Conservation (phyloP, 495 filamentous ascomycete genomes). For the Parathielavia hyrcaniae region DNA sequence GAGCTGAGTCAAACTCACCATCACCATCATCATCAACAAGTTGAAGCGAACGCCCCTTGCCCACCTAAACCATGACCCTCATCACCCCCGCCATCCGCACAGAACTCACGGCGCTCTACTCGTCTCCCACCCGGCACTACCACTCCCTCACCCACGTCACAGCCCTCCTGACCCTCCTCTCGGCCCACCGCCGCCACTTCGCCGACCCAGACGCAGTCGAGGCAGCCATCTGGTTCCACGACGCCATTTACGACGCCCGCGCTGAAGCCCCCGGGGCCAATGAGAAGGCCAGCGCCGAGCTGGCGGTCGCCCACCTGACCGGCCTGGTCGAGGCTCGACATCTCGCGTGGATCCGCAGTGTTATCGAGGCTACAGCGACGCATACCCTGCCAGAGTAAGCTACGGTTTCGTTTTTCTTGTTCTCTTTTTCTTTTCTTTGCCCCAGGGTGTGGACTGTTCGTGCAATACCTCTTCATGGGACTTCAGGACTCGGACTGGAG, state of each 20-base stretch:
- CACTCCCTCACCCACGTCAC: conserved; percentile 18
- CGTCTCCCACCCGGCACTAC: conserved; percentile 9
- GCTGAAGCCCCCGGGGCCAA: conserved; percentile 5
- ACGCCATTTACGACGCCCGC: conserved; percentile 20
- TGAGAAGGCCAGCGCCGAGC: conserved; percentile 14
- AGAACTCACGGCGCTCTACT: neutral
- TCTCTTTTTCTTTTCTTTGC: too few relatives aligned
- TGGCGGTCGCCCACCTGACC: conserved; percentile 12
- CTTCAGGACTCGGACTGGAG: too few relatives aligned
- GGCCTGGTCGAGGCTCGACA: neutral
- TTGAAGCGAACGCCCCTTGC: neutral
- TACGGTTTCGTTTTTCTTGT: too few relatives aligned
- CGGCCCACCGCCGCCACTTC: conserved; percentile 2
- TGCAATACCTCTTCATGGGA: too few relatives aligned
- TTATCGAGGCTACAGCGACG: conserved; percentile 21
- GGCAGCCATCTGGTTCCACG: conserved; percentile 25
- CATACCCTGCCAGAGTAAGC: conserved; percentile 16
- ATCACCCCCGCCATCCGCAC: neutral
- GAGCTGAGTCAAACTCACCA: neutral
- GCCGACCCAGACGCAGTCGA: conserved; percentile 20
- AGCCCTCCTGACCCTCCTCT: conserved; percentile 14
- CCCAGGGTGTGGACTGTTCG: too few relatives aligned
- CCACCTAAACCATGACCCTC: conserved; percentile 1
- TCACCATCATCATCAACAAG: neutral
- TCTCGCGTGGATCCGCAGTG: conserved; percentile 7